Evolutionary conservation across 495 filamentous ascomycete genomes (phyloP), one percentile per base, ranked within the genome.

Genomic region (Pseudoneurospora amorphoporcata): DNA sequence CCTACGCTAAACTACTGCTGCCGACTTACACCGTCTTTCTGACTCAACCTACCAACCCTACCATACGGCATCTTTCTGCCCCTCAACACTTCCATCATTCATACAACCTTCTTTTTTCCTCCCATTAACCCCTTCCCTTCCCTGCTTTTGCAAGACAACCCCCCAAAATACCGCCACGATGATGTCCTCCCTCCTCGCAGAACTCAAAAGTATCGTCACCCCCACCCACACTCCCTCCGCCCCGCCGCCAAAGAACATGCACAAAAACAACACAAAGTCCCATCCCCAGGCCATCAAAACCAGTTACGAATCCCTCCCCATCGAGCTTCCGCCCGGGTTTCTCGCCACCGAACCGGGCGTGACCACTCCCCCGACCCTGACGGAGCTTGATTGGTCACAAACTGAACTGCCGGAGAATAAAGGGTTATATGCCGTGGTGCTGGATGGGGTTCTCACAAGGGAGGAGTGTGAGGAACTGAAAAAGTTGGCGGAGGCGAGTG

Each of bases 381-480:
- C 75, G 3, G 77, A 77, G 17, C 86, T 92, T 74, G 83, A 91
- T 76, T 90, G 88, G 78, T 42, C 76, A n/a, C 75, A 79, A 17
- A 84, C 86, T 40, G 70, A 71, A 1, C 76, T 93, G 9, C 86
- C 86, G 3, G 85, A 88, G 74, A 89, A 86, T 81, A 82, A 83
- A 65, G 79, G 81, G 47, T 75, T 81, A 41, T 88, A 89, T 73
- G 91, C 91, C 17, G 86, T 84, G 39, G 81, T 92, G 0, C 84
- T 92, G 10, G 90, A 93, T 82, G 82, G 91, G 74, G 85, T 89
- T 47, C 74, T 93, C 65, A 88, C 85, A 37, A 83, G 84, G 42
- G 74, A 78, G 7, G 91, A 92, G 82, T 92, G 90, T 82, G 79
- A 82, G 0, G 79, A 83, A 14, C 81, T 93, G 2, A 75, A 91